These are phyloP conservation scores for Lolium perenne DNA, from an alignment of 176 grass and related monocot species.

Conservation along the genomic window DNA sequence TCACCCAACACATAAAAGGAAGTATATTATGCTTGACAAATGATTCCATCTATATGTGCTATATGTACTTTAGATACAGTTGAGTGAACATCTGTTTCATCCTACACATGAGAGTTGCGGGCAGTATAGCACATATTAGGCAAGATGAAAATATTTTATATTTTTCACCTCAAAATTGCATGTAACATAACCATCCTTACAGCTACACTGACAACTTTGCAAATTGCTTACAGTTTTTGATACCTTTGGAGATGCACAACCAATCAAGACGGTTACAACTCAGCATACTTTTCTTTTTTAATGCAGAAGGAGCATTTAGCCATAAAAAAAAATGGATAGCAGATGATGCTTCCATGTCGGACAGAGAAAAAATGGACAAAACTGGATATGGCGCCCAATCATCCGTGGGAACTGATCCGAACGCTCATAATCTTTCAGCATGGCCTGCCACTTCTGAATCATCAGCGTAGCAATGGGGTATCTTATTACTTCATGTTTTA, in stretches of 20 bases:
- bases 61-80: neutral
- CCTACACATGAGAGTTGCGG: conserved; percentile 1
- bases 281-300: conserved; percentile 69
- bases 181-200: neutral
- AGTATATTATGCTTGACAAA: too few relatives aligned
- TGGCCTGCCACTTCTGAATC: too few relatives aligned
- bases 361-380: conserved; percentile 70
- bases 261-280: conserved; percentile 73
- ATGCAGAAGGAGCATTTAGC: conserved; percentile 54
- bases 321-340: conserved; percentile 73
- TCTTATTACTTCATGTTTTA: too few relatives aligned
- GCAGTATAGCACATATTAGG: neutral
- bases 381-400: conserved; percentile 56
- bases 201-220: conserved; percentile 23
- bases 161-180: too few relatives aligned
- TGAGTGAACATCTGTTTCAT: neutral
- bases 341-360: conserved; percentile 72
- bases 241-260: conserved; percentile 87
- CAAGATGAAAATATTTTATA: neutral
- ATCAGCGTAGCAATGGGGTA: too few relatives aligned
- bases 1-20: too few relatives aligned
- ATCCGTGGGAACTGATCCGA: conserved; percentile 39
- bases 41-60: neutral
- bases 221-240: conserved; percentile 74
- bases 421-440: neutral